Conservation (phyloP, 2,329 filamentous ascomycete species). For the Aspergillus transmontanensis region DNA sequence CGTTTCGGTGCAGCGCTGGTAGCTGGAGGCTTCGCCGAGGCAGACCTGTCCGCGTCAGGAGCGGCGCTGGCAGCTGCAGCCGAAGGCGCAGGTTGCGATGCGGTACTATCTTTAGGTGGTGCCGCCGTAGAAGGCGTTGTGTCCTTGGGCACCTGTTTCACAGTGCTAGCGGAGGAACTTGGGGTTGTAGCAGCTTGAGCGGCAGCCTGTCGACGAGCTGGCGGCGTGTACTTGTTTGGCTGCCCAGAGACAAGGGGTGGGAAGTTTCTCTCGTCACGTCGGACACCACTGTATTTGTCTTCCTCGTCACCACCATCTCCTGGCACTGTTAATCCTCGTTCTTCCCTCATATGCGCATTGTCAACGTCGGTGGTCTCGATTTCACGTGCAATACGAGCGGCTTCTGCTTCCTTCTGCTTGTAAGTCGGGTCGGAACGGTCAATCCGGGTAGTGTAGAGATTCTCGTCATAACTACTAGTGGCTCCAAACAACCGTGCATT, state of each 20-base stretch:
- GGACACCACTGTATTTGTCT: constrained; percentile 95
- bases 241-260: constrained; percentile 65
- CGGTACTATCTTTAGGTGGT: constrained; percentile 27
- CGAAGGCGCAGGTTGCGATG: constrained; percentile 19
- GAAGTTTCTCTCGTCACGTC: constrained; percentile 65
- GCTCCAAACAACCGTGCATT: constrained; percentile 88
- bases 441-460: constrained; percentile 89
- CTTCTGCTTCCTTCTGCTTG: constrained; percentile 73
- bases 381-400: constrained; percentile 82
- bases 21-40: constrained; percentile 32
- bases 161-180: constrained; percentile 81
- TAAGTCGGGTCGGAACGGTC: constrained; percentile 83
- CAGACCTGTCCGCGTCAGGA: constrained; percentile 29
- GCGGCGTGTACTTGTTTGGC: constrained; percentile 82
- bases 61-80: constrained; percentile 25
- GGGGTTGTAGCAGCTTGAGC: constrained; percentile 73
- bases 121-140: constrained; percentile 31
- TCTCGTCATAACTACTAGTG: constrained; percentile 89
- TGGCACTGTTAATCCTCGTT: constrained; percentile 71
- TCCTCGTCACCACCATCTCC: constrained; percentile 80
- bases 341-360: constrained; percentile 86
- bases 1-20: constrained; percentile 34
- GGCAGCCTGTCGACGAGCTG: constrained; percentile 78
- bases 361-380: constrained; percentile 76
- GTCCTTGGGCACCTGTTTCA: constrained; percentile 69